Evolutionary conservation across 257 asterid genomes (phyloP), one percentile per base, ranked within the genome.

Genomic region (Thymus quinquecostatus): DNA sequence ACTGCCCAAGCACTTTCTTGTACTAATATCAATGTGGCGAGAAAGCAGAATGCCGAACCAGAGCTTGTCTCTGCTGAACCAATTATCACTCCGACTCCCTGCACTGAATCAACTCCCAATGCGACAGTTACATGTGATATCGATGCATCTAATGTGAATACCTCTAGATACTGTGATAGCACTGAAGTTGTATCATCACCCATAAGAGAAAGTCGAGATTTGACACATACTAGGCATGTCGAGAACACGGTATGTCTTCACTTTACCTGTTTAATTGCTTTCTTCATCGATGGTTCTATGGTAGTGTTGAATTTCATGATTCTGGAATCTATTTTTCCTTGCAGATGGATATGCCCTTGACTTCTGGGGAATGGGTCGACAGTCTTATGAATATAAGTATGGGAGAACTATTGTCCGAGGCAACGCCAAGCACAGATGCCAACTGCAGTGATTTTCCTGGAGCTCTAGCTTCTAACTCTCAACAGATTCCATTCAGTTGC

Each of bases 291-390:
- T 27, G 53, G 57, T 63, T 71, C 51, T 34, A 34, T 75, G 44
- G 50, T 33, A 13, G 0, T 51, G 32, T 40, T 55, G 33, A n/a
- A 29, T 50, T 69, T 32, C 65, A 36, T 55, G 54, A 14, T 60
- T 67, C 69, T 73, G 69, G 74, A 60, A 47, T 72, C 53, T 51
- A 44, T 68, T 81, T 11, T 77, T 64, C 53, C 55, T 70, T 72
- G 72, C 77, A 76, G 84, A 85, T 85, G 78, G 84, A 74, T 47
- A 50, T 68, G 76, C 68, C 80, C 10, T 74, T 84, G 63, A 80
- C 96, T 74, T 81, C 88, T 60, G 91, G 89, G 78, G 96, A 85
- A 57, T 92, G 98, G 98, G 97, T 92, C 57, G 96, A 92, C 76
- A 92, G 92, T 79, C 91, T 92, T 70, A 92, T 98, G 74, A 83